Evolutionary conservation across 2,329 filamentous ascomycete genomes (phyloP), one percentile per base, ranked within the genome.

Genomic region (Fusarium proliferatum): DNA sequence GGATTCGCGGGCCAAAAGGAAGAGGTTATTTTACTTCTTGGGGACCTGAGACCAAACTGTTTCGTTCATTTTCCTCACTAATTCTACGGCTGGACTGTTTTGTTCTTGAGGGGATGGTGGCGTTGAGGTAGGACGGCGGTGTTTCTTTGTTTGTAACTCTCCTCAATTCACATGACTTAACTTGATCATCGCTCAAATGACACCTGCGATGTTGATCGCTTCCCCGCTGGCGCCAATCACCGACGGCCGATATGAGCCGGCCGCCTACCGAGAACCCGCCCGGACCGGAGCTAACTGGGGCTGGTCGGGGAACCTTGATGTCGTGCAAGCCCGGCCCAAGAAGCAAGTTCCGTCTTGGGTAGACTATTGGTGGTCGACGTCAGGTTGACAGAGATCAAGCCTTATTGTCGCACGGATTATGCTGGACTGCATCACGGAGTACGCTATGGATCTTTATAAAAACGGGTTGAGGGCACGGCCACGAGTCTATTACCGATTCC

Each of bases 61-160:
- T 45, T 64, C 42, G 48, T 59, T 60, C 41, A 56, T 56, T 70
- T 66, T 61, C 41, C 38, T 43, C 36, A 55, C 63, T 39, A 30
- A 41, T 55, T 28, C 60, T 61, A 53, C 49, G 51, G 46, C 39
- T 71, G 66, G 68, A 42, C 49, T 67, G 61, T 64, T 36, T 67
- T 61, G 61, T 64, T 36, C 60, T 58, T 66, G 42, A 38, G 43
- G 56, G 56, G 38, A 64, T 46, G 61, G 62, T 62, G 76, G 76
- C 74, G 76, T 76, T 73, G 55, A 67, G 74, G 58, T 63, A 65
- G 42, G 46, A 71, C 39, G 70, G 67, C 59, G 60, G 69, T 63
- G 60, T 77, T 58, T 66, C 30, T 38, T 43, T 38, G 28, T 67
- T 30, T 61, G 62, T 74, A 67, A 69, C 65, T 76, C 69, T 73